Evolutionary conservation across 1,139 yeast genomes (phyloP), one percentile per base, ranked within the genome.

Genomic region (Taphrina pruni): DNA sequence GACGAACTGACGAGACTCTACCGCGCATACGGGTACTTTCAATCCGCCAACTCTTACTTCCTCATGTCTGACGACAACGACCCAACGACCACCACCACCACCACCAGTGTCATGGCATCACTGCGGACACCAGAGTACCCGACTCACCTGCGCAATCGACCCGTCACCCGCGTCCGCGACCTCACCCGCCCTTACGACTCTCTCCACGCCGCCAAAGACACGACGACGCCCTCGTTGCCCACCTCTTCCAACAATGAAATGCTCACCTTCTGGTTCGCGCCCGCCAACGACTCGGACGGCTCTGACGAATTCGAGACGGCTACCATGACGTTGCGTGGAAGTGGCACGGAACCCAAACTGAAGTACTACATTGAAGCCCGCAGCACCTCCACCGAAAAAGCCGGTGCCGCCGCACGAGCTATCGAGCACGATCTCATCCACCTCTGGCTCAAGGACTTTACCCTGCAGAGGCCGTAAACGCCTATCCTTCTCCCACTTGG

Each of bases 271-370:
- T 78, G 79, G 51, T 75, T 78, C 14, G 77, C 75, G 2, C 75
- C 75, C n/a, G 77, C 75, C 11, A 17, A 17, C 17, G 17, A 17
- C 32, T 26, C 32, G 17, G 17, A 2, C 32, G 32, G 32, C 4
- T 71, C 70, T 21, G 54, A 43, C 14, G 48, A 4, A 17, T 56
- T 56, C 36, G 43, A 43, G 8, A 7, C 62, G 8, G 86, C 91
- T 1, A 80, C 97, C 55, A 88, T 93, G 76, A 93, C 98, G 0
- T 87, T 90, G 65, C 83, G 99, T 65, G 97, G 98, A 0, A 90
- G 97, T 4, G 99, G 99, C 9, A 94, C 99, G 0, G 99, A 94
- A 77, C 98, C 98, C 2, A 94, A 94, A 76, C 81, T 94, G 72
- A 94, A 94, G 78, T 90, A 93, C 0, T 94, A 94, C 78, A 88